Evolutionary conservation across 2,329 filamentous ascomycete genomes (phyloP).

Genomic region (Fusarium aywerte): DNA sequence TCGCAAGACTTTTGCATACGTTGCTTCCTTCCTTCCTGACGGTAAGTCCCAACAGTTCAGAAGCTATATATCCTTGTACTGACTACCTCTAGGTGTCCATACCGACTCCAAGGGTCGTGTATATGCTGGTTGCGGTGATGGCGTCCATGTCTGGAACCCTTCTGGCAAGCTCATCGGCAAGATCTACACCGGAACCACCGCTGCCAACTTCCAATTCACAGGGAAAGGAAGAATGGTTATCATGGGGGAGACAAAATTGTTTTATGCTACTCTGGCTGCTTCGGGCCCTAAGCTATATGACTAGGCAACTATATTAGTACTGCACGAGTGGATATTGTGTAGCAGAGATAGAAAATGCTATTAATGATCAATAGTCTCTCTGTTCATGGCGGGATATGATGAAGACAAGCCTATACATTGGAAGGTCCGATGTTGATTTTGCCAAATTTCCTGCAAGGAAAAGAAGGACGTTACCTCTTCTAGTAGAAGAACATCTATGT

Average conservation of each 20-base stretch:
- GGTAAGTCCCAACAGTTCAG: slow-evolving; percentile 54
- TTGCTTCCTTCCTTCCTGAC: slow-evolving; percentile 65
- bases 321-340: background rate
- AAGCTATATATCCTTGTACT: rapidly evolving
- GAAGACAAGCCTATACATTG: too few relatives aligned
- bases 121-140: slow-evolving; percentile 62
- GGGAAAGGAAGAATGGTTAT: slow-evolving; percentile 51
- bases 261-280: slow-evolving; percentile 42
- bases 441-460: too few relatives aligned
- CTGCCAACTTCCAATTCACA: slow-evolving; percentile 59
- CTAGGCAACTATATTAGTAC: background rate
- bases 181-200: slow-evolving; percentile 60
- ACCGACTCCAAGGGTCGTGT: slow-evolving; percentile 66
- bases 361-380: background rate
- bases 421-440: too few relatives aligned
- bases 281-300: slow-evolving; percentile 18
- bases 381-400: too few relatives aligned
- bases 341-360: background rate
- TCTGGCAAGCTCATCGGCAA: slow-evolving; percentile 63
- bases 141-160: slow-evolving; percentile 60
- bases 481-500: too few relatives aligned
- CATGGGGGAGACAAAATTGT: slow-evolving; percentile 50
- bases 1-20: slow-evolving; percentile 67
- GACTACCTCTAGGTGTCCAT: slow-evolving; percentile 58
- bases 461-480: too few relatives aligned